Conservation (phyloP, 495 filamentous ascomycete genomes). For the Parathielavia hyrcaniae region DNA sequence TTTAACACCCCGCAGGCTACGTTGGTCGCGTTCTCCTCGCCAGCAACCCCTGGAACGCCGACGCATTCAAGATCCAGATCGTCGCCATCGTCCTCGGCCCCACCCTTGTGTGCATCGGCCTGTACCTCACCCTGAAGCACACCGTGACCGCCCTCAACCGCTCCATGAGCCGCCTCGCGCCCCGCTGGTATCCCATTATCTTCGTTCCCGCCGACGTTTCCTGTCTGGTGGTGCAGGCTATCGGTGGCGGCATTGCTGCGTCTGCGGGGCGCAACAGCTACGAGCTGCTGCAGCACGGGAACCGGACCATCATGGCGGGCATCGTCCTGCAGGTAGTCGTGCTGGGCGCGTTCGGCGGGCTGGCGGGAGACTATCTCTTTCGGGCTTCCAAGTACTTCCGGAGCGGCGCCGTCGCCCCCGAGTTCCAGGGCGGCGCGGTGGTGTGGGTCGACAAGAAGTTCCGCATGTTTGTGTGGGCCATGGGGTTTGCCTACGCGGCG, state of each 20-base stretch:
- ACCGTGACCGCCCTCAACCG: slow-evolving; percentile 49
- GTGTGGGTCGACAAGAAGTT: slow-evolving; percentile 42
- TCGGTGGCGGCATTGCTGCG: slow-evolving; percentile 59
- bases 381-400: slow-evolving; percentile 33
- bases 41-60: slow-evolving; percentile 51
- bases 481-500: slow-evolving; percentile 51
- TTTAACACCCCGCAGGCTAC: slow-evolving; percentile 42
- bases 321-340: slow-evolving; percentile 64
- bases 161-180: slow-evolving; percentile 49
- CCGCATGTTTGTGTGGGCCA: slow-evolving; percentile 45
- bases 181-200: slow-evolving; percentile 53
- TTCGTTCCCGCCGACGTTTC: slow-evolving; percentile 64
- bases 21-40: slow-evolving; percentile 54
- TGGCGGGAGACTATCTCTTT: slow-evolving; percentile 46
- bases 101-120: slow-evolving; percentile 57
- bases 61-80: slow-evolving; percentile 62
- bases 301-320: slow-evolving; percentile 65
- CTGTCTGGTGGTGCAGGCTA: slow-evolving; percentile 58
- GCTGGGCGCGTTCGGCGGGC: slow-evolving; percentile 49
- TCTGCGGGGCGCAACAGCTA: slow-evolving; percentile 37
- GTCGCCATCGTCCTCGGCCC: slow-evolving; percentile 61
- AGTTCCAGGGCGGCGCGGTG: slow-evolving; percentile 23
- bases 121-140: slow-evolving; percentile 64
- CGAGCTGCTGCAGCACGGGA: slow-evolving; percentile 41
- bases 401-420: slow-evolving; percentile 30